phyloP scores from a whole-genome alignment of 2,329 filamentous ascomycete genomes.

The Byssothecium circinans region DNA sequence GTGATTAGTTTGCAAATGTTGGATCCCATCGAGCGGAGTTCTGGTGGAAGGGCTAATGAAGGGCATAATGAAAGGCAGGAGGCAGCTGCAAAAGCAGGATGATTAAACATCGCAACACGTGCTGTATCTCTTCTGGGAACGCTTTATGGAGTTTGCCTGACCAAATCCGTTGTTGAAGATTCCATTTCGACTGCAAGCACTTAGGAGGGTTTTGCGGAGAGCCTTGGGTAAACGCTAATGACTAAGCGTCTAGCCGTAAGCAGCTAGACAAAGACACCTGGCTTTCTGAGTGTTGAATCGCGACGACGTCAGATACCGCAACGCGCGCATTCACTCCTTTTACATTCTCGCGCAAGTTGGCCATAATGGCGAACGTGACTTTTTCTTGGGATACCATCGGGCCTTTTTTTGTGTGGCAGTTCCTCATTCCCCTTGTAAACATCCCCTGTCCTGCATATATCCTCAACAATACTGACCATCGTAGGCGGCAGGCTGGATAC shows the following conservation, averaged over 20 bases:
- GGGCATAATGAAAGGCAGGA: too few species aligned
- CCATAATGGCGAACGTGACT: constrained; percentile 24
- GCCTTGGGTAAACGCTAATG: too few species aligned
- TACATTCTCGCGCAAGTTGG: not conserved
- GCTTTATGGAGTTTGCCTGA: too few species aligned
- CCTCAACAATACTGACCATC: not conserved
- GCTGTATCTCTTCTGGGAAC: too few species aligned
- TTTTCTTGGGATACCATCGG: constrained; percentile 35
- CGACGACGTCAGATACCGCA: not conserved
- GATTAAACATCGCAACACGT: too few species aligned
- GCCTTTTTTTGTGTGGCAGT: constrained; percentile 40
- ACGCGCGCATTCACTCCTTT: not conserved
- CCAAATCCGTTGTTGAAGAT: too few species aligned
- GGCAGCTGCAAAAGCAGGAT: too few species aligned
- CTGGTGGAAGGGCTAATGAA: too few species aligned
- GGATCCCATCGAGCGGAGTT: too few species aligned
- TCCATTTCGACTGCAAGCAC: too few species aligned
- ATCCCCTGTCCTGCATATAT: not conserved
- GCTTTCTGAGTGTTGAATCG: not conserved
- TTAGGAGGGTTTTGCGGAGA: too few species aligned
- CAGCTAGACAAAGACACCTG: not conserved
- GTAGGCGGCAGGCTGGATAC: constrained; percentile 51
- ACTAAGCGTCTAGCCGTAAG: not conserved
- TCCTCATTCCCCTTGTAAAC: constrained; percentile 36
- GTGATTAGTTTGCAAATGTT: too few species aligned